phyloP scores from a whole-genome alignment of 495 filamentous ascomycete genomes.

The Margaritispora aquatica region DNA sequence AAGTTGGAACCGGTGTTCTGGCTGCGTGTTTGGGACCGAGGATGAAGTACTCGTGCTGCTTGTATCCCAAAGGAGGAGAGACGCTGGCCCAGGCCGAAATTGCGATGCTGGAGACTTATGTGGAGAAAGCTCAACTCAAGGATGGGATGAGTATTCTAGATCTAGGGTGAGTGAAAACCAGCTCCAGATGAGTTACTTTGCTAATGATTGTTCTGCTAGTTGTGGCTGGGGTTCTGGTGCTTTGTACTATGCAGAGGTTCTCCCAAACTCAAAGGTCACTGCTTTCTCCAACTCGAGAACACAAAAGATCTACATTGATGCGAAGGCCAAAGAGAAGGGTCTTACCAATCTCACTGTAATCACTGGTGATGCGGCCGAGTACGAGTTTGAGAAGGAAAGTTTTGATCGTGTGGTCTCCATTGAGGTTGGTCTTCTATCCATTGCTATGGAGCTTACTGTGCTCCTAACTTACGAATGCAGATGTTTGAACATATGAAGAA shows the following conservation, averaged over 20 bases:
- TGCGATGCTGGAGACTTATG: slow-evolving; percentile 56
- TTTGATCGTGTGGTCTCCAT: slow-evolving; percentile 59
- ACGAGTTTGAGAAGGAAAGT: slow-evolving; percentile 45
- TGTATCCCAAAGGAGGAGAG: slow-evolving; percentile 50
- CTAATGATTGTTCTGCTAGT: slow-evolving; percentile 23
- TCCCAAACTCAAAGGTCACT: slow-evolving; percentile 51
- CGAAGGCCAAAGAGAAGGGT: slow-evolving; percentile 42
- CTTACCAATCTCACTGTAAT: slow-evolving; percentile 52
- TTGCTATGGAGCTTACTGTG: background rate
- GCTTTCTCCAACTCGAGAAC: slow-evolving; percentile 60
- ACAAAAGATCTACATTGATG: slow-evolving; percentile 58
- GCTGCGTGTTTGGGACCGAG: slow-evolving; percentile 49
- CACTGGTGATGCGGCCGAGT: slow-evolving; percentile 53
- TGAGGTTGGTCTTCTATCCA: slow-evolving; percentile 42
- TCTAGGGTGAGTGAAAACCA: slow-evolving; percentile 41
- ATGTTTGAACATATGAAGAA: slow-evolving; percentile 74
- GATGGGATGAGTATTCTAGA: slow-evolving; percentile 58
- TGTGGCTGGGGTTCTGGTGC: slow-evolving; percentile 62
- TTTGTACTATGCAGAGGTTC: slow-evolving; percentile 52
- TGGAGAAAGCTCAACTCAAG: slow-evolving; percentile 44
- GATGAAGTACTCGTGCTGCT: slow-evolving; percentile 54
- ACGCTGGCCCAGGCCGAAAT: slow-evolving; percentile 55
- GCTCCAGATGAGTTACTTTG: background rate
- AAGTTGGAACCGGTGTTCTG: slow-evolving; percentile 55
- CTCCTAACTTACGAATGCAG: slow-evolving; percentile 17